These are phyloP conservation scores for Madurella mycetomatis DNA, from an alignment of 2,329 filamentous ascomycete species.

Conservation along the genomic window DNA sequence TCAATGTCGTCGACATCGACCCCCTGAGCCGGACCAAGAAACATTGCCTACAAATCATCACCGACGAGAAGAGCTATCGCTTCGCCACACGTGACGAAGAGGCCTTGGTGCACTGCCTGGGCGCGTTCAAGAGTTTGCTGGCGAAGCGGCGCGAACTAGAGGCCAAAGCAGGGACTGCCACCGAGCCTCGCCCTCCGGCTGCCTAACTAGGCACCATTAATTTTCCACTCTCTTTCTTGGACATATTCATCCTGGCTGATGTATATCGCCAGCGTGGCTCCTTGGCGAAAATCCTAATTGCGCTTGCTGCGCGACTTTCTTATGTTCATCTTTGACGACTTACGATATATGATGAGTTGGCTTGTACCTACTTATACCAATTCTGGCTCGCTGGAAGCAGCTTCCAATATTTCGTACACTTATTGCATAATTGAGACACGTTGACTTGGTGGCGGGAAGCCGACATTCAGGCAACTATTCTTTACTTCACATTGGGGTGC, in stretches of 20 bases:
- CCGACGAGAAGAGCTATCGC: slow-evolving; percentile 79
- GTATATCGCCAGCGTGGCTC: background rate
- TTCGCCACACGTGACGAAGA: slow-evolving; percentile 80
- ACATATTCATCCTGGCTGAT: background rate
- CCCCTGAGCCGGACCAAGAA: slow-evolving; percentile 78
- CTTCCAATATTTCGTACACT: background rate
- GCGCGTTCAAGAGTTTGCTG: slow-evolving; percentile 83
- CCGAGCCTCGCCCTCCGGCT: slow-evolving; percentile 7
- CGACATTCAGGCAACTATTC: too few species aligned
- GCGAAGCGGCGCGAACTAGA: slow-evolving; percentile 63
- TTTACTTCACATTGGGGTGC: too few species aligned
- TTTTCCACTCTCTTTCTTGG: slow-evolving; percentile 14
- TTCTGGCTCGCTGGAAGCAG: background rate
- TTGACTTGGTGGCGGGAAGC: background rate
- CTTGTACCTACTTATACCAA: slow-evolving; percentile 1
- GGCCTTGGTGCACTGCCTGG: slow-evolving; percentile 74
- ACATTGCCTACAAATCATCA: slow-evolving; percentile 88
- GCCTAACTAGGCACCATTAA: background rate
- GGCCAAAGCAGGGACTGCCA: slow-evolving; percentile 40
- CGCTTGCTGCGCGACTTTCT: slow-evolving; percentile 2
- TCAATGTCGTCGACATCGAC: slow-evolving; percentile 90
- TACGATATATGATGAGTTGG: slow-evolving; percentile 11
- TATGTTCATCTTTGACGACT: slow-evolving; percentile 11
- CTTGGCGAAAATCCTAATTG: background rate
- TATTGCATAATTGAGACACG: slow-evolving; percentile 6